These are phyloP conservation scores for Cicer bijugum DNA, from an alignment of 306 rosid species.

Conservation along the genomic window DNA sequence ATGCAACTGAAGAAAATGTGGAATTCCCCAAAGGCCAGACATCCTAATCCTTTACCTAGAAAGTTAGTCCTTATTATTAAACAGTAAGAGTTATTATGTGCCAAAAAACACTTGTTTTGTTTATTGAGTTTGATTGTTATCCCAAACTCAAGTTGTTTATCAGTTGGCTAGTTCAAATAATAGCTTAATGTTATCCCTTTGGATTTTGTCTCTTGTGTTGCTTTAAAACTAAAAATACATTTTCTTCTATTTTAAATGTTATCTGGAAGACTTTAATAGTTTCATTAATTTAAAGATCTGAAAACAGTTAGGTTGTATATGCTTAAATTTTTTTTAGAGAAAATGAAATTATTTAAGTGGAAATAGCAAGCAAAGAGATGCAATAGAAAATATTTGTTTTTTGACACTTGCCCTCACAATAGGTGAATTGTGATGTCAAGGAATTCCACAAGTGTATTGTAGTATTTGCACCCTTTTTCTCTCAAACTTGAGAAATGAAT, in stretches of 20 bases:
- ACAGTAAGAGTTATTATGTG: background rate
- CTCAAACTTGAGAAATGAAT: background rate
- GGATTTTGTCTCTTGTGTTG: background rate
- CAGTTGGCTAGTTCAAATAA: constrained; percentile 22
- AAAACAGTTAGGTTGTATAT: background rate
- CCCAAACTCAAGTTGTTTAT: constrained; percentile 9
- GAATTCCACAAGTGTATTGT: background rate
- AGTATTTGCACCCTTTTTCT: background rate
- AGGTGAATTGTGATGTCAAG: constrained; percentile 3
- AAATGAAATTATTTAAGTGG: background rate
- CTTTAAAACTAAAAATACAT: background rate
- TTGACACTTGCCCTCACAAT: background rate
- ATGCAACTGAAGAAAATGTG: background rate
- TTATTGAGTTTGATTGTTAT: constrained; percentile 18
- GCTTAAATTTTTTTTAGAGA: background rate
- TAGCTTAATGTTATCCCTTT: background rate
- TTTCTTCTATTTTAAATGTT: background rate
- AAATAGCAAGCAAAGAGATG: constrained; percentile 5
- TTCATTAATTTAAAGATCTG: background rate
- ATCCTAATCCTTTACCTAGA: background rate
- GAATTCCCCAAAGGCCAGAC: background rate
- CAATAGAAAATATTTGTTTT: background rate
- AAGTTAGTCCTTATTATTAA: background rate
- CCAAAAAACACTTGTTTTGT: background rate
- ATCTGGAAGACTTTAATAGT: background rate